Conservation (phyloP, 805 yeast genomes). For the Kuraishia piskuri region DNA sequence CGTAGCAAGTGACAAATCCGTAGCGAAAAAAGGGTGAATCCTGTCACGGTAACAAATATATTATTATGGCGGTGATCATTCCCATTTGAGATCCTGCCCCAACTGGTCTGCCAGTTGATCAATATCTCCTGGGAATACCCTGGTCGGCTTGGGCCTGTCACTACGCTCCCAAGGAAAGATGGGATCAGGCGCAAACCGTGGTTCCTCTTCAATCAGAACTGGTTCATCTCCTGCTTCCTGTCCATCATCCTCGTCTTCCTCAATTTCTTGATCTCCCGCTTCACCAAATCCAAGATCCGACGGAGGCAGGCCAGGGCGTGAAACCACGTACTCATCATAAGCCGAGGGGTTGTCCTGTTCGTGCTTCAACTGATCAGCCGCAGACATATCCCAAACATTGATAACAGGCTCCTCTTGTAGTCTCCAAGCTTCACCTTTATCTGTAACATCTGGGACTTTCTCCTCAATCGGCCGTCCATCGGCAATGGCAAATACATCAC, state of each 20-base stretch:
- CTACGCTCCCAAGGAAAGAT: constrained; percentile 27
- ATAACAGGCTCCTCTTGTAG: constrained; percentile 14
- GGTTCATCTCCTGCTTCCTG: constrained; percentile 1
- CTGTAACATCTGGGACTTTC: constrained; percentile 1
- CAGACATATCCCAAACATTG: constrained; percentile 14
- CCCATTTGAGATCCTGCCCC: neutral
- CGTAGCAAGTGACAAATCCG: too few species aligned
- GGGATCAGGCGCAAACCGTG: constrained; percentile 19
- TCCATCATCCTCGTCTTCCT: neutral
- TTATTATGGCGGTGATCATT: neutral
- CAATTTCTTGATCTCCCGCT: neutral
- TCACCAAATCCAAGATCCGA: neutral
- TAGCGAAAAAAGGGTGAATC: neutral
- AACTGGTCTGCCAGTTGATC: neutral
- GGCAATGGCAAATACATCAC: constrained; percentile 8
- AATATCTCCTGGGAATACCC: neutral
- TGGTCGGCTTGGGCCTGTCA: constrained; percentile 2
- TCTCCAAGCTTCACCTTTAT: constrained; percentile 24
- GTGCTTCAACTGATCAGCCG: constrained; percentile 1
- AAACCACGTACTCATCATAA: neutral
- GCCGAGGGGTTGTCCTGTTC: neutral
- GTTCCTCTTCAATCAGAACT: constrained; percentile 6
- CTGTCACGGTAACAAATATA: neutral
- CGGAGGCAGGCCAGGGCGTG: constrained; percentile 5
- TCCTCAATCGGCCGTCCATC: constrained; percentile 1